phyloP scores from a whole-genome alignment of 2,329 filamentous ascomycete species.

The Aspergillus persii region DNA sequence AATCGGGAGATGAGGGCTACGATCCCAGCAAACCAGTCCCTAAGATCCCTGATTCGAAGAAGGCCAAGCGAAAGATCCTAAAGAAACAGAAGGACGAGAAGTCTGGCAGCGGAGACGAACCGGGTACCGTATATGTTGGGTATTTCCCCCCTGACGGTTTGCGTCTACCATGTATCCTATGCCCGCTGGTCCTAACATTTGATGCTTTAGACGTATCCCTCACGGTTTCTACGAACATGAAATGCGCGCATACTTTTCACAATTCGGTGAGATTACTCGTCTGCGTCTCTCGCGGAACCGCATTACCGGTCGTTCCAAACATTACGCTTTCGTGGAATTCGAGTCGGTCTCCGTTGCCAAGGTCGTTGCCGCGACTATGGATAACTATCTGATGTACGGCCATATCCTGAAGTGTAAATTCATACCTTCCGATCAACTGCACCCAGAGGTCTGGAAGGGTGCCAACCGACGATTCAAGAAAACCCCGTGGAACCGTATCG shows the following conservation, averaged over 20 bases:
- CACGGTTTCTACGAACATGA: slow-evolving; percentile 97
- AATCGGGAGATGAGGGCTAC: slow-evolving; percentile 46
- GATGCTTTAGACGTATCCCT: slow-evolving; percentile 64
- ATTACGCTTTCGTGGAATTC: slow-evolving; percentile 95
- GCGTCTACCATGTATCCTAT: slow-evolving; percentile 1
- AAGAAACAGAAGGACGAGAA: slow-evolving; percentile 49
- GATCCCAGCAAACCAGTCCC: slow-evolving; percentile 46
- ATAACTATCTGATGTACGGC: slow-evolving; percentile 93
- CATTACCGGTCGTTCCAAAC: slow-evolving; percentile 85
- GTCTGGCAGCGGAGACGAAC: slow-evolving; percentile 42
- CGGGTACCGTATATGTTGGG: slow-evolving; percentile 85
- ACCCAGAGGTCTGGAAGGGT: slow-evolving; percentile 81
- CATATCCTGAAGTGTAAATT: slow-evolving; percentile 87
- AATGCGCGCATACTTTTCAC: slow-evolving; percentile 88
- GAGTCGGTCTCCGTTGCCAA: slow-evolving; percentile 72
- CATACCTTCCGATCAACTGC: slow-evolving; percentile 72
- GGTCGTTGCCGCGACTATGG: slow-evolving; percentile 93
- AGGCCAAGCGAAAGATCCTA: slow-evolving; percentile 50
- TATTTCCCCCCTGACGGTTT: slow-evolving; percentile 25
- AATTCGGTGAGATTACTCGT: slow-evolving; percentile 79
- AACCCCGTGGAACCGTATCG: slow-evolving; percentile 84
- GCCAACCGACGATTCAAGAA: slow-evolving; percentile 87
- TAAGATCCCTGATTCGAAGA: slow-evolving; percentile 45
- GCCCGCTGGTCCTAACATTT: slow-evolving; percentile 15
- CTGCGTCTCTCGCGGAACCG: slow-evolving; percentile 88